Base-by-base conservation (phyloP, 2,329 filamentous ascomycete genomes). In the Tolypocladium inflatum region DNA sequence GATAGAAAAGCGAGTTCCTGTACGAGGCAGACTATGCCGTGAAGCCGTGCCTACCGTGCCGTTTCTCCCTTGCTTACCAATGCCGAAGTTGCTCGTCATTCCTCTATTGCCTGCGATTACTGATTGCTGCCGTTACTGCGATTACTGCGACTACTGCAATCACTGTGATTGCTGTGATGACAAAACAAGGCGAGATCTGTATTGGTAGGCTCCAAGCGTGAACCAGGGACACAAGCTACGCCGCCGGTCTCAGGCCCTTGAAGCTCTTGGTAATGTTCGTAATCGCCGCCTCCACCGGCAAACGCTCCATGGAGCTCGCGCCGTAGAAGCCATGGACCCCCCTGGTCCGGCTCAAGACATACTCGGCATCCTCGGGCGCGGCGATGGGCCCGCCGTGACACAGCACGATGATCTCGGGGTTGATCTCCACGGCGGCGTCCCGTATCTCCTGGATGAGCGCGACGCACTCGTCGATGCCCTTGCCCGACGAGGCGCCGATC, bases 241-340 rank as follows among this genome's bases (percentile, higher is more conserved):
- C 39, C 19, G 15, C 8, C 39, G 39, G 39, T 41, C 19, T 41
- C 19, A 64, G 50, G 9, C 38, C 51, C 33, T 64, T 59, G 10
- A 64, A 19, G 13, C 45, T 55, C 64, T 64, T 72, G 35, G 72
- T 75, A 52, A 74, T 74, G 9, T 72, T 65, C 10, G 73, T 82
- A 58, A 89, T 87, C 0, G 86, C 86, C 59, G 80, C 73, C 66
- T 89, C 86, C 13, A 89, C 86, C 0, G 86, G 86, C 61, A 89
- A 70, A 50, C 86, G 74, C 70, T 89, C 86, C 82, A 89, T 87
- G 57, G 81, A 84, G 61, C 84, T 88, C 13, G 86, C 87, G 0
- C 86, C 87, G 64, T 84, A 89, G 68, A 90, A 89, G 0, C 87
- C 86, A 71, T 89, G 85, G n/a, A 89, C 74, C 0, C 85, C 86